These are phyloP conservation scores for Russula lepida DNA, from an alignment of 768 basidiomycete genomes.

Conservation along the genomic window DNA sequence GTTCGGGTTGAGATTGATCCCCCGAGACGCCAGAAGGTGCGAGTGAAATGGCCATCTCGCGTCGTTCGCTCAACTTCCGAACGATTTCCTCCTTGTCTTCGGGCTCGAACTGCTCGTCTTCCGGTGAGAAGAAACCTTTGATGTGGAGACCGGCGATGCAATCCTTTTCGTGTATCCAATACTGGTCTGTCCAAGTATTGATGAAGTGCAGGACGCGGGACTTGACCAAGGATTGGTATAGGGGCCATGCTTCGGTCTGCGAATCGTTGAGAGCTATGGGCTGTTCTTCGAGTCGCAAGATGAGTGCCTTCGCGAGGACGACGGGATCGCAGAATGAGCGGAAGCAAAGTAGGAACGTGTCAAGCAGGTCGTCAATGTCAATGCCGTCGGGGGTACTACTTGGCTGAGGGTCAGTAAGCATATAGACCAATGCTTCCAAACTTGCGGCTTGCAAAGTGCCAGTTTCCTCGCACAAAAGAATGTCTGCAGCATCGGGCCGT, in stretches of 20 bases:
- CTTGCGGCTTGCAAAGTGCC: constrained; percentile 4
- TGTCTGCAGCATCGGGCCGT: neutral
- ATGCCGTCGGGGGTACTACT: neutral
- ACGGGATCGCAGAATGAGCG: constrained; percentile 11
- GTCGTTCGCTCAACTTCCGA: neutral
- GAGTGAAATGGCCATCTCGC: constrained; percentile 7
- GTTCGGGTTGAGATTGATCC: neutral
- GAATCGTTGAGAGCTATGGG: neutral
- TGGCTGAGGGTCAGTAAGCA: constrained; percentile 13
- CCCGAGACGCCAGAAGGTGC: neutral
- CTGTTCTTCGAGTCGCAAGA: constrained; percentile 7
- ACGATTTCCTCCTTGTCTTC: constrained; percentile 1
- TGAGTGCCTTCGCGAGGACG: constrained; percentile 3
- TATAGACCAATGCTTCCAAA: constrained; percentile 3
- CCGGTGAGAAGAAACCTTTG: constrained; percentile 1
- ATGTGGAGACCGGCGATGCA: constrained; percentile 11
- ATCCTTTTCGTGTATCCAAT: constrained; percentile 12
- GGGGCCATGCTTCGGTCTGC: constrained; percentile 4
- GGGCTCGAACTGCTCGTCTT: neutral
- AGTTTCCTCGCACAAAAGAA: neutral
- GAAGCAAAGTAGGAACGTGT: constrained; percentile 13
- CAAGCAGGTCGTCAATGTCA: neutral
- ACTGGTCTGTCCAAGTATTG: constrained; percentile 7
- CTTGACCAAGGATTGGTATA: constrained; percentile 1
- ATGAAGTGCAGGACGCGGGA: constrained; percentile 9